phyloP scores from a whole-genome alignment of 1,284 basidiomycete genomes.

The Puccinia coronata region DNA sequence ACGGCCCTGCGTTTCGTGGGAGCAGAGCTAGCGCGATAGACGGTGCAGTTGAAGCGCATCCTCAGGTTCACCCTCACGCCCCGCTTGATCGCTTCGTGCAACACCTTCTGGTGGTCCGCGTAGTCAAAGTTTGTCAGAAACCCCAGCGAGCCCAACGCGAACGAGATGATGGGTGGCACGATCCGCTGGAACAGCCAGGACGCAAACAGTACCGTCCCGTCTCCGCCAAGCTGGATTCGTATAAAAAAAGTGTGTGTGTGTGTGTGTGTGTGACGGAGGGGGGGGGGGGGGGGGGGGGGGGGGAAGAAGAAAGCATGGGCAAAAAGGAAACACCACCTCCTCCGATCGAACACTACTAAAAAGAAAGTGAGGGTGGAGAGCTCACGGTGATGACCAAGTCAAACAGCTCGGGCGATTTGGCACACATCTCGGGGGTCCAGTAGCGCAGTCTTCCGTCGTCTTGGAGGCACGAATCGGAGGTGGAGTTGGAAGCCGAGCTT shows the following conservation, averaged over 20 bases:
- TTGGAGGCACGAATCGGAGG: conserved; percentile 62
- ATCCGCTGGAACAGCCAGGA: conserved; percentile 99
- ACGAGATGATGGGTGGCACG: conserved; percentile 94
- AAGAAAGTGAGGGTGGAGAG: conserved; percentile 12
- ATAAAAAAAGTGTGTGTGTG: too few species aligned
- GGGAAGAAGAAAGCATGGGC: too few species aligned
- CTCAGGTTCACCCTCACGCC: conserved; percentile 96
- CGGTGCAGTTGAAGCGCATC: conserved; percentile 98
- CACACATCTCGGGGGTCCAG: conserved; percentile 98
- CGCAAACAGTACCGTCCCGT: conserved; percentile 97
- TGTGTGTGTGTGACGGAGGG: too few species aligned
- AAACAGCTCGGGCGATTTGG: conserved; percentile 83
- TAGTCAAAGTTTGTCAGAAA: conserved; percentile 99
- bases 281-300: too few species aligned
- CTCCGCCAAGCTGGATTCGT: conserved; percentile 68
- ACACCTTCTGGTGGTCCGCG: conserved; percentile 77
- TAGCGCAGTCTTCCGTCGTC: conserved; percentile 91
- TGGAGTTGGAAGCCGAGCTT: conserved; percentile 4
- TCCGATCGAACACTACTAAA: too few species aligned
- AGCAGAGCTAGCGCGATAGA: conserved; percentile 78
- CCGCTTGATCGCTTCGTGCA: conserved; percentile 85
- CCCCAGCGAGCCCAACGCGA: conserved; percentile 95
- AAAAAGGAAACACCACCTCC: too few species aligned
- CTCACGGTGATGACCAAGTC: conserved; percentile 93
- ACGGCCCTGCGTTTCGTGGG: conserved; percentile 64